These are phyloP conservation scores for Pleurotus pulmonarius DNA, from an alignment of 768 basidiomycete genomes.

Conservation along the genomic window DNA sequence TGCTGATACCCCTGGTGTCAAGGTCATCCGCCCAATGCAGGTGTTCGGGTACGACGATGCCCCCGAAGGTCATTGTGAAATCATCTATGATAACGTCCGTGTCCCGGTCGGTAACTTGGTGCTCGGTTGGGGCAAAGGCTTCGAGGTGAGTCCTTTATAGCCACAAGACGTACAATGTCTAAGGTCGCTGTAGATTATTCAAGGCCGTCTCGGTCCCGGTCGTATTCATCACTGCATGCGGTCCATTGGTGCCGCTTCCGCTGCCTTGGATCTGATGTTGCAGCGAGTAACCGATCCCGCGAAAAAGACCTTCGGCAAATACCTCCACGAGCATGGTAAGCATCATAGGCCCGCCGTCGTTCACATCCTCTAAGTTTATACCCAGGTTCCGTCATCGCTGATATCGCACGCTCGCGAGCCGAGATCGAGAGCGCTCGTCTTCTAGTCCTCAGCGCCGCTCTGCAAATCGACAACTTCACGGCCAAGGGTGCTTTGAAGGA, in stretches of 20 bases:
- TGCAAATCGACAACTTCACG: conserved; percentile 84
- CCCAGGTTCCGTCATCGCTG: conserved; percentile 82
- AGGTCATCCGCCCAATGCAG: conserved; percentile 85
- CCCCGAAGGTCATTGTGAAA: conserved; percentile 94
- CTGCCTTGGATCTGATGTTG: conserved; percentile 84
- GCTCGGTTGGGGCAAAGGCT: conserved; percentile 91
- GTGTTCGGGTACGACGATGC: conserved; percentile 96
- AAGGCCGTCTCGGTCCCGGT: conserved; percentile 95
- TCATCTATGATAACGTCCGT: conserved; percentile 91
- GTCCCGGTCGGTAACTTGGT: conserved; percentile 82
- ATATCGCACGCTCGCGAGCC: conserved; percentile 89
- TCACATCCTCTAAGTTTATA: too few relatives aligned
- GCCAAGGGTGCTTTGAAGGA: conserved; percentile 97
- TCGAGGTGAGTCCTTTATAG: conserved; percentile 55
- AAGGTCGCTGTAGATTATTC: conserved; percentile 62
- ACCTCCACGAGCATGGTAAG: conserved; percentile 83
- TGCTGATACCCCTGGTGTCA: conserved; percentile 80
- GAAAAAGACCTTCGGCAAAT: conserved; percentile 93
- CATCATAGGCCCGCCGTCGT: too few relatives aligned
- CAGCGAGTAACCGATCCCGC: conserved; percentile 88
- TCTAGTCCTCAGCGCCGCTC: conserved; percentile 88
- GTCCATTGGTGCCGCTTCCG: conserved; percentile 84
- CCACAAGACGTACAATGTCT: background rate
- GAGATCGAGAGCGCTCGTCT: conserved; percentile 89
- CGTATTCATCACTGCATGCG: conserved; percentile 98